Conservation (phyloP, 129 eudicot species). For the Mikania micrantha region DNA sequence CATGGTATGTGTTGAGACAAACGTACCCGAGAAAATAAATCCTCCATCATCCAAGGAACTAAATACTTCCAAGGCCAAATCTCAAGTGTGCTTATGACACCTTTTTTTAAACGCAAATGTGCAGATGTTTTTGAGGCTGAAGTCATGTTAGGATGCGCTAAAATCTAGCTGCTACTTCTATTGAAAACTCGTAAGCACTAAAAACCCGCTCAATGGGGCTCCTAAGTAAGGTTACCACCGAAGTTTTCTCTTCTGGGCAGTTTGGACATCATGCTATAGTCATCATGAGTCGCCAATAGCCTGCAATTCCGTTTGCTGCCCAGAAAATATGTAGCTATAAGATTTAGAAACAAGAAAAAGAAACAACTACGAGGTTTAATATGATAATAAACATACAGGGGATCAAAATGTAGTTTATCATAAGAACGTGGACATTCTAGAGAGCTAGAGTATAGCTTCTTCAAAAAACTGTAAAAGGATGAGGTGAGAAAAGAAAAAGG, state of each 20-base stretch:
- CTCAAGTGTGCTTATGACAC: slow-evolving; percentile 70
- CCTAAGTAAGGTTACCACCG: slow-evolving; percentile 83
- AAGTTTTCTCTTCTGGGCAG: slow-evolving; percentile 71
- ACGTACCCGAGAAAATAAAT: slow-evolving; percentile 83
- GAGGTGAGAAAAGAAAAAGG: background rate
- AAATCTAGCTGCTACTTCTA: slow-evolving; percentile 95
- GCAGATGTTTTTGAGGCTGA: slow-evolving; percentile 51
- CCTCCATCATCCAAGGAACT: slow-evolving; percentile 99
- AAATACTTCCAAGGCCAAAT: slow-evolving; percentile 99
- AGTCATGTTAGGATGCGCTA: slow-evolving; percentile 78
- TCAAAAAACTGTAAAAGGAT: slow-evolving; percentile 62
- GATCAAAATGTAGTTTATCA: slow-evolving; percentile 76
- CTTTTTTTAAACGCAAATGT: slow-evolving; percentile 43
- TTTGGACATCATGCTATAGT: slow-evolving; percentile 84
- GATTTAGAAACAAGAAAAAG: background rate
- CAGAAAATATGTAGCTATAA: background rate
- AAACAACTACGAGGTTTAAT: background rate
- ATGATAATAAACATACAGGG: slow-evolving; percentile 48
- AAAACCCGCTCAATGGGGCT: slow-evolving; percentile 92
- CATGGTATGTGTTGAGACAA: slow-evolving; percentile 9
- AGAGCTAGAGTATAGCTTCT: slow-evolving; percentile 60
- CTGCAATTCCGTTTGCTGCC: slow-evolving; percentile 77
- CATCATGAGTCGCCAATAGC: slow-evolving; percentile 85
- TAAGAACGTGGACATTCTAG: slow-evolving; percentile 92
- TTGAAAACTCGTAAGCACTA: slow-evolving; percentile 87